Conservation (phyloP, 2,329 filamentous ascomycete genomes). For the Dactylonectria macrodidyma region DNA sequence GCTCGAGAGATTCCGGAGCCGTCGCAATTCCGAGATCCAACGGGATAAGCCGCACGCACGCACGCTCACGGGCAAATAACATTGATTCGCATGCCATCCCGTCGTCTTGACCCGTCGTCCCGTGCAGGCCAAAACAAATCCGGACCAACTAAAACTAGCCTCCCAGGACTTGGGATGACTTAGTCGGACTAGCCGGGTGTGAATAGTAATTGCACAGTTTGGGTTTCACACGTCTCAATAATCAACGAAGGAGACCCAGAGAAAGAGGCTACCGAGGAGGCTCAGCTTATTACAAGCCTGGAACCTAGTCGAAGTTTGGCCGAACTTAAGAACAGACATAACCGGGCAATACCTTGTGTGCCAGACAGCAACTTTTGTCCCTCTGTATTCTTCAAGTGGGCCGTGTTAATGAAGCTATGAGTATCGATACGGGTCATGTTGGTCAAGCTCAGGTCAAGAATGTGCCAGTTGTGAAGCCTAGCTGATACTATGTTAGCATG, state of each 20-base stretch:
- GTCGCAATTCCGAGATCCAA: neutral
- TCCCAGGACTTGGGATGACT: neutral
- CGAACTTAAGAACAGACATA: too few relatives aligned
- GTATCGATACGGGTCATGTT: too few relatives aligned
- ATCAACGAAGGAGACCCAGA: neutral
- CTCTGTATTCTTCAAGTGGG: too few relatives aligned
- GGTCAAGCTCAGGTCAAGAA: too few relatives aligned
- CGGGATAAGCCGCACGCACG: neutral
- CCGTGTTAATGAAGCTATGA: too few relatives aligned
- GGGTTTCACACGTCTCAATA: neutral
- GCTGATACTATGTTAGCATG: too few relatives aligned
- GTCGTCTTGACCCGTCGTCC: slow-evolving; percentile 12
- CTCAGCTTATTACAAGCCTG: neutral
- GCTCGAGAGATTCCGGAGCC: neutral
- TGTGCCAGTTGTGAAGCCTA: too few relatives aligned
- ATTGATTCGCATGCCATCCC: slow-evolving; percentile 7
- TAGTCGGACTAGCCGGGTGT: neutral
- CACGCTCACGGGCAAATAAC: neutral
- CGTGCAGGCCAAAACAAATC: slow-evolving; percentile 10
- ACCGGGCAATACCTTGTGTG: too few relatives aligned
- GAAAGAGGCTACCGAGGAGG: neutral
- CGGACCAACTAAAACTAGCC: slow-evolving; percentile 18
- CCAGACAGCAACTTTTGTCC: too few relatives aligned
- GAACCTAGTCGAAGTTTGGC: too few relatives aligned
- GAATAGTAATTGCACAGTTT: neutral